These are phyloP conservation scores for Tephrocybe sp. DNA, from an alignment of 768 basidiomycete genomes.

Conservation along the genomic window DNA sequence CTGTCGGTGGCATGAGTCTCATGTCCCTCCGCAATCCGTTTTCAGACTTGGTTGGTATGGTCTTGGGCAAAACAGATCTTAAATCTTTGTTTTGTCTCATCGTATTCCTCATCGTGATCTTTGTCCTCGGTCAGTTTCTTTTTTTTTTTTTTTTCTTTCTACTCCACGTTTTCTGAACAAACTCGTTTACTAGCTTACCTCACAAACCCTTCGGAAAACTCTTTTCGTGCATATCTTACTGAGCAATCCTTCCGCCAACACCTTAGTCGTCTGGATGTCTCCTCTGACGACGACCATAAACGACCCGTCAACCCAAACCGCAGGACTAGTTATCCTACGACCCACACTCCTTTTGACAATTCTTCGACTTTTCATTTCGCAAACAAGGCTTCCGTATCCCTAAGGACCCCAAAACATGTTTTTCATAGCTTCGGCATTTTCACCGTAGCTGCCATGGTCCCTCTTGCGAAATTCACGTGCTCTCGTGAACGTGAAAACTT, in stretches of 20 bases:
- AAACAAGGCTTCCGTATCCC: conserved; percentile 87
- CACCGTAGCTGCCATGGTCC: conserved; percentile 78
- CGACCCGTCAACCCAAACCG: conserved; percentile 25
- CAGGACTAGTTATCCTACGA: conserved; percentile 22
- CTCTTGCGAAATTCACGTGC: conserved; percentile 40
- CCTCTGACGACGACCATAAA: conserved; percentile 49
- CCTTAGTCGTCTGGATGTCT: conserved; percentile 79
- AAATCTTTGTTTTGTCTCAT: conserved; percentile 69
- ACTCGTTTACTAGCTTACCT: conserved; percentile 68
- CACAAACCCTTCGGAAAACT: conserved; percentile 91
- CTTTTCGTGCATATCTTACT: conserved; percentile 94
- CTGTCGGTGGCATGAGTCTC: conserved; percentile 58
- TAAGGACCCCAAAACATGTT: conserved; percentile 87
- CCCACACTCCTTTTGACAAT: conserved; percentile 30
- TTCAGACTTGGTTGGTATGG: conserved; percentile 44
- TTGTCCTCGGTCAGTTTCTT: conserved; percentile 63
- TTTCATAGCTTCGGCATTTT: conserved; percentile 87
- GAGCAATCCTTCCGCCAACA: conserved; percentile 96
- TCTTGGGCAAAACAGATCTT: conserved; percentile 59
- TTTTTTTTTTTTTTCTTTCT: background rate
- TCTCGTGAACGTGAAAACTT: conserved; percentile 42
- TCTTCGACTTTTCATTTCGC: conserved; percentile 77
- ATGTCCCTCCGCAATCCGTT: conserved; percentile 57
- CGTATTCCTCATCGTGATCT: conserved; percentile 63
- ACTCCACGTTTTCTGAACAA: conserved; percentile 9